Percentiles rank a stretch among this genome's conserved stretches.
Conservation (phyloP, 2,329 filamentous ascomycete species). For the Mycosphaerelloides madeirae region DNA sequence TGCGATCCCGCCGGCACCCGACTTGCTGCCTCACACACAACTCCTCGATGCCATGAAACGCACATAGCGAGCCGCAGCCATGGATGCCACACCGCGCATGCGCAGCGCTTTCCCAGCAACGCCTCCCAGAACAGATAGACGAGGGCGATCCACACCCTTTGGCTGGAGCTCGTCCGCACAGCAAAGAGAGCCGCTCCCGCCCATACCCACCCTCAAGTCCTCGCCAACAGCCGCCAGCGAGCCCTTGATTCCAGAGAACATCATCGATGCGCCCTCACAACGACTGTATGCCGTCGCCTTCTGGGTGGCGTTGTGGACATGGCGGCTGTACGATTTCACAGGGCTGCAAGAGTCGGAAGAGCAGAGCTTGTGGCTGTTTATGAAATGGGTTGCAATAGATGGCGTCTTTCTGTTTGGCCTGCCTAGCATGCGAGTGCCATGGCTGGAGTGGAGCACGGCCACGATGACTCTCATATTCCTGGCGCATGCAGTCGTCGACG, state of each 20-base stretch:
- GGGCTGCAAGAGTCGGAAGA: constrained; percentile 73
- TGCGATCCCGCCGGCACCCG: no score
- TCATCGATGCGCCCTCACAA: constrained; percentile 87
- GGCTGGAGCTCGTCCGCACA: constrained; percentile 15
- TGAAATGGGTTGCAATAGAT: constrained; percentile 91
- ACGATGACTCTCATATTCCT: constrained; percentile 68
- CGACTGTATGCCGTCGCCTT: constrained; percentile 79
- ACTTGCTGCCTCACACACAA: constrained; percentile 6
- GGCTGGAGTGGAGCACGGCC: constrained; percentile 83
- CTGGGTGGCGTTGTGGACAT: constrained; percentile 70
- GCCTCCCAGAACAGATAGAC: constrained; percentile 41
- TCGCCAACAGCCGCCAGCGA: constrained; percentile 25
- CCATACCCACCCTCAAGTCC: constrained; percentile 18
- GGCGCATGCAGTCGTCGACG: constrained; percentile 67
- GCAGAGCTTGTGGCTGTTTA: constrained; percentile 81
- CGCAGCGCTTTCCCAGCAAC: constrained; percentile 77
- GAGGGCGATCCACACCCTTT: constrained; percentile 7
- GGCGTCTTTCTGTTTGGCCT: constrained; percentile 81
- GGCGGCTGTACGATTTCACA: constrained; percentile 83
- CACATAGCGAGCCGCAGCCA: no score
- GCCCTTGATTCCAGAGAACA: constrained; percentile 73
- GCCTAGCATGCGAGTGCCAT: constrained; percentile 85
- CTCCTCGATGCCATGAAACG: constrained; percentile 55
- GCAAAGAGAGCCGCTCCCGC: constrained; percentile 28
- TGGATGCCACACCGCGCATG: constrained; percentile 65